Base-by-base conservation (phyloP, 2,329 filamentous ascomycete genomes). In the Hypoxylon sp. region DNA sequence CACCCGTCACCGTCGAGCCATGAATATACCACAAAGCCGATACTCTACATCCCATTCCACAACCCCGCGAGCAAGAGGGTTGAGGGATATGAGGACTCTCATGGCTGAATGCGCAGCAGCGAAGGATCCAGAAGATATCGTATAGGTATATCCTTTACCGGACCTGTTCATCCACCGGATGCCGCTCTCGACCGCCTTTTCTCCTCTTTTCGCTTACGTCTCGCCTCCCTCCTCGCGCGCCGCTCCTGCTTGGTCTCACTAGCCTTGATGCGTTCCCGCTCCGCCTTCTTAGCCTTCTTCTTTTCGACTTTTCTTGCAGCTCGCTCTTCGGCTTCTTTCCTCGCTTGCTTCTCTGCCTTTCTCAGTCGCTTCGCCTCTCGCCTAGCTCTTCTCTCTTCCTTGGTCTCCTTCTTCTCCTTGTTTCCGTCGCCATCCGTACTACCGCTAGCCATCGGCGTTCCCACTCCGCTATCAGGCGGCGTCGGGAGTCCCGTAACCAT, bases 211-310 rank as follows among this genome's bases (percentile, higher is more conserved):
- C 78, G 75, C 71, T 71, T 81, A 73, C 80, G 80, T 76, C 80
- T 83, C 63, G 80, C 81, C 73, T 83, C 81, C 67, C 83, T 82
- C 65, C 76, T 79, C 13, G 78, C 81, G 48, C 80, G 78, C 51
- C 82, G 76, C 74, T 83, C 80, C 56, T 80, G 80, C 72, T 84
- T 87, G 62, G 85, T 84, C 66, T 85, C 83, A 4, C 70, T 72
- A 2, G 76, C 75, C 43, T 78, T 78, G 5, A 74, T 79, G 46
- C 76, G 78, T 53, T 75, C 77, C 70, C 76, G 77, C 67, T 79
- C 79, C 49, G 83, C 81, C 68, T 82, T 82, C 75, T 82, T 86
- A 2, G 79, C 81, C 74, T 82, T 81, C 64, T 76, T 80, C 70
- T 75, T 79, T n/a, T 77, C 71, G 38, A 72, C 70, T 68, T 76